Conservation (phyloP, 2,329 filamentous ascomycete genomes). For the Fusarium odoratissimum region DNA sequence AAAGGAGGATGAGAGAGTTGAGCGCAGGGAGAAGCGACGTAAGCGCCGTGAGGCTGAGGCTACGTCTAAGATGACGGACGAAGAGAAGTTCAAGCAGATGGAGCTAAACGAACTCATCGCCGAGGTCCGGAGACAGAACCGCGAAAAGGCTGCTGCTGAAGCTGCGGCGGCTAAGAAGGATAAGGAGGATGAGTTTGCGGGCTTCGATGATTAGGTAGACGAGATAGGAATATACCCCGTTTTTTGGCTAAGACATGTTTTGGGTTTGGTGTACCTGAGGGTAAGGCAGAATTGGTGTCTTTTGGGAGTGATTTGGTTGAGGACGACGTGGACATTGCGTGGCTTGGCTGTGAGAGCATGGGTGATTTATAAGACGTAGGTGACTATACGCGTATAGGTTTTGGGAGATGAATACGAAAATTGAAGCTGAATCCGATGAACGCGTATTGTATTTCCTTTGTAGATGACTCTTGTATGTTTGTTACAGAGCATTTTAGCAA, state of each 20-base stretch:
- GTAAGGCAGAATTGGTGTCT: background rate
- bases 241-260: background rate
- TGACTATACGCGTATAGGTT: constrained; percentile 33
- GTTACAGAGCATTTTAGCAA: accelerated
- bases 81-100: constrained; percentile 71
- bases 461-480: background rate
- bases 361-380: background rate
- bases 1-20: constrained; percentile 70
- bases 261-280: background rate
- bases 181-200: constrained; percentile 66
- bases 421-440: constrained; percentile 19
- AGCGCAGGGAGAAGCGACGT: constrained; percentile 72
- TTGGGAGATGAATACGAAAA: constrained; percentile 29
- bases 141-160: constrained; percentile 52
- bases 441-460: constrained; percentile 20
- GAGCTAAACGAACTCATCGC: constrained; percentile 74
- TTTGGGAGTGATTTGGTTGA: background rate
- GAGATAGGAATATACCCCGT: constrained; percentile 49
- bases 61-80: constrained; percentile 74
- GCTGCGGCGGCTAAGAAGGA: constrained; percentile 47
- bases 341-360: background rate
- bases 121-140: constrained; percentile 70
- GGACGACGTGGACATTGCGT: background rate
- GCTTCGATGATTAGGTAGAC: constrained; percentile 64
- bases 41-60: constrained; percentile 73